phyloP scores from a whole-genome alignment of 2,329 filamentous ascomycete species.

The Aspergillus phoenicis region DNA sequence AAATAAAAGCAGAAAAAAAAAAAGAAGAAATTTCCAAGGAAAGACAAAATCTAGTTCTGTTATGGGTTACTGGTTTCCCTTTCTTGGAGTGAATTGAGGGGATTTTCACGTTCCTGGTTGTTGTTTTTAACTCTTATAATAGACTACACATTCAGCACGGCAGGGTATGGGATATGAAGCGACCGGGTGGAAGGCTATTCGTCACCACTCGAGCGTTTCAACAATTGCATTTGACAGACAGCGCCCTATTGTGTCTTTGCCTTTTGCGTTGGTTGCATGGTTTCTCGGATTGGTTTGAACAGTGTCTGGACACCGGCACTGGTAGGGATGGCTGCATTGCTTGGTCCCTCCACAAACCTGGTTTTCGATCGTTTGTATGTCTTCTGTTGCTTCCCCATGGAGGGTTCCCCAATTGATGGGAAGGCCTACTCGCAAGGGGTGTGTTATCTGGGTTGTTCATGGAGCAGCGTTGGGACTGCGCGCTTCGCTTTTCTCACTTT shows the following conservation, averaged over 20 bases:
- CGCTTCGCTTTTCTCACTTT: slow-evolving; percentile 15
- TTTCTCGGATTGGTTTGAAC: neutral
- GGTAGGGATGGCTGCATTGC: neutral
- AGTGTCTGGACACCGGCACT: neutral
- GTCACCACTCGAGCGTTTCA: neutral
- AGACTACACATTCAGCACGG: slow-evolving; percentile 20
- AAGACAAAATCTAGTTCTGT: slow-evolving; percentile 16
- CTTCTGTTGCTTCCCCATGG: neutral
- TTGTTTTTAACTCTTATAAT: slow-evolving; percentile 17
- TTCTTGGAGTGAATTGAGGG: slow-evolving; percentile 21
- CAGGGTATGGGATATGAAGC: slow-evolving; percentile 6
- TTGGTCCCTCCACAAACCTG: neutral
- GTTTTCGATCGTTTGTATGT: slow-evolving; percentile 16
- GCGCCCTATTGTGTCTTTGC: neutral
- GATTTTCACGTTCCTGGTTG: slow-evolving; percentile 9
- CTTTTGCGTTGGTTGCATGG: neutral
- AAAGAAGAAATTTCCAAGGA: slow-evolving; percentile 11
- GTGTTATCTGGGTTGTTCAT: slow-evolving; percentile 20
- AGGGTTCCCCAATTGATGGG: neutral
- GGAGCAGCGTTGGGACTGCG: slow-evolving; percentile 19
- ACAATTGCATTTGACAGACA: neutral
- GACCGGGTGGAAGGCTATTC: neutral
- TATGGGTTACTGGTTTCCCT: slow-evolving; percentile 7
- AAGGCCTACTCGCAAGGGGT: slow-evolving; percentile 13
- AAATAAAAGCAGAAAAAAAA: neutral